Evolutionary conservation across 1,284 basidiomycete species (phyloP), one percentile per base, ranked within the genome.

Genomic region (Rhodotorula mucilaginosa): DNA sequence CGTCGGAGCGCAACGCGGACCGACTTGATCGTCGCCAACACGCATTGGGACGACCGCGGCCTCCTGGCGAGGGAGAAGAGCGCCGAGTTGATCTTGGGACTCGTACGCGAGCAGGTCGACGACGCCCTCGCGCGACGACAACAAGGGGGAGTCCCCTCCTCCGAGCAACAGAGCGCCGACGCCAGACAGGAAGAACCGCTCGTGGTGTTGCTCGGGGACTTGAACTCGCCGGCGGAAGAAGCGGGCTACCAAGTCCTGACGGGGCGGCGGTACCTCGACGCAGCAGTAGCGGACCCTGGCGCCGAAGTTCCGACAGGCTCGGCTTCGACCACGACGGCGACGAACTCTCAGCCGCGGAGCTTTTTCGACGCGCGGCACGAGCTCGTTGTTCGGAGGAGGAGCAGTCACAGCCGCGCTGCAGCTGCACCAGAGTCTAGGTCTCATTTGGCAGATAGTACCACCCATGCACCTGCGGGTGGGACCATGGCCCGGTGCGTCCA

Each of bases 31-130:
- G 67, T 74, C 16, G 63, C 65, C 29, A 77, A 77, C 52, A 78
- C 71, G 26, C 78, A 79, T 59, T 79, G 70, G 61, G 78, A 79
- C 61, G 68, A 79, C 66, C 69, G 68, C 31, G 77, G 78, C 13
- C 18, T 68, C 31, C 7, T 54, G 44, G 76, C 78, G 26, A 64
- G 78, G 3, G 62, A 65, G 12, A 47, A 77, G 60, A 69, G 67
- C 6, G 74, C 77, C 12, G 65, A 64, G 62, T 64, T 79, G 21
- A 75, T 79, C 54, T 58, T 64, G 4, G 19, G 46, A 3, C 51
- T 59, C 15, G 18, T 73, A 31, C 48, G 31, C 29, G 19, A 56
- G 13, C 60, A 72, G n/a, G 39, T 63, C 39, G 15, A 44, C 39
- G 39, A 44, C 10, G 39, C 39, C 10, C 10, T 44, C 39, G 39